Evolutionary conservation across 1,284 basidiomycete genomes (phyloP), one percentile per base, ranked within the genome.

Genomic region (Apiotrichum sp.): DNA sequence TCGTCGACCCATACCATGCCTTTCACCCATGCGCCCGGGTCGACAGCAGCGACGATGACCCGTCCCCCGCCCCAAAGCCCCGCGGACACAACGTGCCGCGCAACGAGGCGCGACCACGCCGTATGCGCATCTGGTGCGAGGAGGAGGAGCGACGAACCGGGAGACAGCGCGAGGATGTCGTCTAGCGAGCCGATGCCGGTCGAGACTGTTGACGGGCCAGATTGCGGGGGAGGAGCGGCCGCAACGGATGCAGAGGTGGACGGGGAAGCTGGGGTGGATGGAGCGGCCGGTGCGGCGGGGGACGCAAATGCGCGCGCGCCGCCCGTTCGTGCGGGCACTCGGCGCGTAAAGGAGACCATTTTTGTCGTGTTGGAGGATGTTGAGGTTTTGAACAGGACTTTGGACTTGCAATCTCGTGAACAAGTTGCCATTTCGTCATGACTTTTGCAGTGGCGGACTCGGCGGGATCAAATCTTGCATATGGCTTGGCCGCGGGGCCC

Each of bases 161-260:
- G 90, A n/a, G 97, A 75, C 13, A 95, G 95, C 32, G 90, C 92
- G 36, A 98, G 82, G 56, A 98, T 83, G 70, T 98, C 96, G 74
- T 98, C 95, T n/a, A 98, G 80, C 4, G 93, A 92, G 11, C 91
- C 84, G 5, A 98, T 85, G 2, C 95, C 96, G 3, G 89, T 90
- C 0, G 92, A 93, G 22, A 87, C 82, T 16, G 58, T 89, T 79
- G 40, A 81, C 72, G 9, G 83, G 22, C 22, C 22, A 22, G 22
- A 22, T 22, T 22, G 22, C 22, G 22, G 22, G 22, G 22, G 22
- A 22, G 22, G 22, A 79, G 11, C 82, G 77, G 1, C 85, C 82
- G 38, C 81, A 81, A 5, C 4, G 40, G 16, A 43, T 14, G 47
- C 14, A 8, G 46, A 14, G 34, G 34, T 13, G 13, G 38, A 6